These are phyloP conservation scores for Jaltomata sinuosa DNA, from an alignment of 257 asterid species.

Conservation along the genomic window DNA sequence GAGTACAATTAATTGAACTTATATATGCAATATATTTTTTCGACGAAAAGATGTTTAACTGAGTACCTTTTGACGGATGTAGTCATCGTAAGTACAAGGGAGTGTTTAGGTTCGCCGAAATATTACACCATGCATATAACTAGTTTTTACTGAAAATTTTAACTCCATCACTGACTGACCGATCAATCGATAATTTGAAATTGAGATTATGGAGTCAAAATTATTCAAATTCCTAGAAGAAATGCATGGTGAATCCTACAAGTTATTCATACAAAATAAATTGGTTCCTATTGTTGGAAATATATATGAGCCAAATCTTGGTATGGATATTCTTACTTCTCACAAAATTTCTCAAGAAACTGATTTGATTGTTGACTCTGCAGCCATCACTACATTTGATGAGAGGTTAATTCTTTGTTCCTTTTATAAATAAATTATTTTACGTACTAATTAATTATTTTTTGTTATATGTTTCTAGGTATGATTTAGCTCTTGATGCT, in stretches of 20 bases:
- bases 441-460: neutral
- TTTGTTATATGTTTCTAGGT: conserved; percentile 6
- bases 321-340: conserved; percentile 19
- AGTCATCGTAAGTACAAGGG: no score
- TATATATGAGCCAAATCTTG: conserved; percentile 34
- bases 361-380: conserved; percentile 35
- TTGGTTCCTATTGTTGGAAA: conserved; percentile 34
- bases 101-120: no score
- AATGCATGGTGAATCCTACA: conserved; percentile 18
- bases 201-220: conserved; percentile 6
- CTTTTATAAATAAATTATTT: neutral
- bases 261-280: conserved; percentile 19
- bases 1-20: no score
- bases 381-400: conserved; percentile 39
- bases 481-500: conserved; percentile 25
- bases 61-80: no score
- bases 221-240: conserved; percentile 24
- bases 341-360: conserved; percentile 18
- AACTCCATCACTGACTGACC: no score
- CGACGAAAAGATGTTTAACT: no score
- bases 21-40: no score
- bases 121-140: no score
- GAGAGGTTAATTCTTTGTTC: conserved; percentile 23
- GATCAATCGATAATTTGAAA: no score
- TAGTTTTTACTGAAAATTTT: no score